phyloP scores from a whole-genome alignment of 176 grass and related monocot species.

The Cenchrus fungigraminus region DNA sequence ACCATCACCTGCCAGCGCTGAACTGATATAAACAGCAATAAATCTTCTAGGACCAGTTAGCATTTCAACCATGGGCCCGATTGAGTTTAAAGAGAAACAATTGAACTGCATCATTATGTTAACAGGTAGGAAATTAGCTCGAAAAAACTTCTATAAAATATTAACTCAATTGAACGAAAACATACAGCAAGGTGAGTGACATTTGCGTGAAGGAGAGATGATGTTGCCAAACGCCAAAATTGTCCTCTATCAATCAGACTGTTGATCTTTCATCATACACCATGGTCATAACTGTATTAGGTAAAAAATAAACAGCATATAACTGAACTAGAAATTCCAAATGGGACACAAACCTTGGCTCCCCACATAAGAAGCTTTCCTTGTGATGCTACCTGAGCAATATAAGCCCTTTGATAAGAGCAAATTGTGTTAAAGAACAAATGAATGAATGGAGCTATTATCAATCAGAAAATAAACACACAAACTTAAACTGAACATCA shows the following conservation, averaged over 20 bases:
- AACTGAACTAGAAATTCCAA: conserved; percentile 40
- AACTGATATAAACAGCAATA: conserved; percentile 84
- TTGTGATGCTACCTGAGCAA: conserved; percentile 73
- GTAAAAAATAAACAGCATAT: conserved; percentile 10
- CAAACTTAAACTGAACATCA: not conserved
- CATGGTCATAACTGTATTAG: conserved; percentile 9
- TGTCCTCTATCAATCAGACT: conserved; percentile 87
- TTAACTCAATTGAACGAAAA: conserved; percentile 3
- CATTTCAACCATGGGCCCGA: conserved; percentile 77
- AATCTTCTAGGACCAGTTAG: conserved; percentile 75
- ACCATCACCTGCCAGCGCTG: conserved; percentile 70
- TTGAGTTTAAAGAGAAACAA: conserved; percentile 94
- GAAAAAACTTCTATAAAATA: not conserved
- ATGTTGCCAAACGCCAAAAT: conserved; percentile 87
- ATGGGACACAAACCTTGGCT: conserved; percentile 73
- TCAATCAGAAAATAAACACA: not conserved
- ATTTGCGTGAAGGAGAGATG: conserved; percentile 84
- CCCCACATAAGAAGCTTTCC: conserved; percentile 85
- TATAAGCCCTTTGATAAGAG: conserved; percentile 57
- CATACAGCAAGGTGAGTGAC: conserved; percentile 79
- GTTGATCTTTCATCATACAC: conserved; percentile 66
- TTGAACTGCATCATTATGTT: conserved; percentile 64
- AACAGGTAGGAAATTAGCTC: conserved; percentile 35
- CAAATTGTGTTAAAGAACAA: conserved; percentile 32
- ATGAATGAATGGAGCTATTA: not conserved